These are phyloP conservation scores for Cryphonectria parasitica DNA, from an alignment of 2,329 filamentous ascomycete genomes.

Conservation along the genomic window DNA sequence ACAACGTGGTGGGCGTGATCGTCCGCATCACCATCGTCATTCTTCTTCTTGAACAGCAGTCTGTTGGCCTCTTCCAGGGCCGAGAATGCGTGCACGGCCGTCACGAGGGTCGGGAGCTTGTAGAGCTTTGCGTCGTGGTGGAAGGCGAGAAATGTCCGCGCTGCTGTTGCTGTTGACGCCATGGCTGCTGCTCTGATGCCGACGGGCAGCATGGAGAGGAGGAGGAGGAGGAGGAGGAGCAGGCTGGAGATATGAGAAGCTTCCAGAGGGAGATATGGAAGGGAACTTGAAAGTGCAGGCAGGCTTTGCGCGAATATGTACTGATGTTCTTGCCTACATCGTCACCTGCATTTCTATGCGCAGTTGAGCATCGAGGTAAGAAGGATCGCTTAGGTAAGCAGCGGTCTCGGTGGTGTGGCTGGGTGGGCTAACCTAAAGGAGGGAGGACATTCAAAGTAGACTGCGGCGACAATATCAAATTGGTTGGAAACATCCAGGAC, in stretches of 20 bases:
- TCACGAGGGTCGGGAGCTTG: slow-evolving; percentile 48
- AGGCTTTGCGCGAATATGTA: neutral
- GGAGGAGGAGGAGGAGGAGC: neutral
- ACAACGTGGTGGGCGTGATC: slow-evolving; percentile 52
- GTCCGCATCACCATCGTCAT: slow-evolving; percentile 30
- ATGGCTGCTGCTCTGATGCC: slow-evolving; percentile 4
- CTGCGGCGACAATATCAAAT: neutral
- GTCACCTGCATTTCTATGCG: neutral
- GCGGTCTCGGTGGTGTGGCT: neutral
- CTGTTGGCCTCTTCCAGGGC: slow-evolving; percentile 55
- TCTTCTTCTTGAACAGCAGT: slow-evolving; percentile 59
- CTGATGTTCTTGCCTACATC: neutral
- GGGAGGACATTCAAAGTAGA: neutral
- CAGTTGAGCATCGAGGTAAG: neutral
- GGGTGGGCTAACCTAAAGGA: neutral
- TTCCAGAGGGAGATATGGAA: neutral
- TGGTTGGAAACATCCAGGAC: neutral
- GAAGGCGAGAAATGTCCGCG: slow-evolving; percentile 48
- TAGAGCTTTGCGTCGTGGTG: slow-evolving; percentile 49
- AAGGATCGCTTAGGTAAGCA: neutral
- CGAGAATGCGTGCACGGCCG: slow-evolving; percentile 52
- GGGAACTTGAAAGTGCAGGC: neutral
- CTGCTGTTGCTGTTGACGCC: slow-evolving; percentile 21
- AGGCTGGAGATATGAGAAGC: neutral
- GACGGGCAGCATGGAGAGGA: neutral